A percentile compares a stretch with the other conserved stretches of the same genome.
Conservation (phyloP, 306 rosid species). For the Fagus crenata region DNA sequence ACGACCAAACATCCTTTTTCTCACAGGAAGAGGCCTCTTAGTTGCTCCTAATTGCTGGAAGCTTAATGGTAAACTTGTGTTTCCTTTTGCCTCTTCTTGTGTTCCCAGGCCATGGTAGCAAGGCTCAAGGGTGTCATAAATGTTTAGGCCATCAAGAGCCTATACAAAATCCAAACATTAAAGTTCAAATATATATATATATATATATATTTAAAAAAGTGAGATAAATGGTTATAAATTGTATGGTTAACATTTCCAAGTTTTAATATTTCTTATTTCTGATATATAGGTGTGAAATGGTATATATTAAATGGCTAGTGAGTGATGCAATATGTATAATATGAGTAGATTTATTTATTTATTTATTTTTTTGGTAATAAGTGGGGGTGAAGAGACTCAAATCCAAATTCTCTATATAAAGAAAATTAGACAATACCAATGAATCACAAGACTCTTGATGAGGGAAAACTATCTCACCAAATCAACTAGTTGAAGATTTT, state of each 20-base stretch:
- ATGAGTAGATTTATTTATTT: no score
- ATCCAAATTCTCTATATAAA: no score
- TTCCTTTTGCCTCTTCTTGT: not conserved
- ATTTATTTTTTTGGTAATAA: no score
- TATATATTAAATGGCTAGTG: no score
- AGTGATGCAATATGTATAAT: no score
- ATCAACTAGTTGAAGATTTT: slow-evolving; percentile 22
- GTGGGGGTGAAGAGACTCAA: no score
- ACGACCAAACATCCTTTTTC: slow-evolving; percentile 72
- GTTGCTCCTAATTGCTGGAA: slow-evolving; percentile 60
- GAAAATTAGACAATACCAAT: no score
- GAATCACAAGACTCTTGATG: not conserved
- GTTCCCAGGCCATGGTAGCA: slow-evolving; percentile 47
- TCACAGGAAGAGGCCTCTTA: slow-evolving; percentile 51
- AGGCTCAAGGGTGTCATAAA: slow-evolving; percentile 68
- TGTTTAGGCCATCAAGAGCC: slow-evolving; percentile 54
- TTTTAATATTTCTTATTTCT: no score
- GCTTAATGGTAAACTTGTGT: slow-evolving; percentile 50
- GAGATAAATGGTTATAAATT: not conserved
- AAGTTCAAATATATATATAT: no score
- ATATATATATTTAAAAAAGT: no score
- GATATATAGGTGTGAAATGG: no score
- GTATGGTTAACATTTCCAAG: no score
- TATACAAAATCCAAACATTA: not conserved
- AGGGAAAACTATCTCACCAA: slow-evolving; percentile 32